Percentiles rank a stretch among this genome's conserved stretches.
phyloP scores from a whole-genome alignment of 768 basidiomycete genomes.

The Suillus decipiens region DNA sequence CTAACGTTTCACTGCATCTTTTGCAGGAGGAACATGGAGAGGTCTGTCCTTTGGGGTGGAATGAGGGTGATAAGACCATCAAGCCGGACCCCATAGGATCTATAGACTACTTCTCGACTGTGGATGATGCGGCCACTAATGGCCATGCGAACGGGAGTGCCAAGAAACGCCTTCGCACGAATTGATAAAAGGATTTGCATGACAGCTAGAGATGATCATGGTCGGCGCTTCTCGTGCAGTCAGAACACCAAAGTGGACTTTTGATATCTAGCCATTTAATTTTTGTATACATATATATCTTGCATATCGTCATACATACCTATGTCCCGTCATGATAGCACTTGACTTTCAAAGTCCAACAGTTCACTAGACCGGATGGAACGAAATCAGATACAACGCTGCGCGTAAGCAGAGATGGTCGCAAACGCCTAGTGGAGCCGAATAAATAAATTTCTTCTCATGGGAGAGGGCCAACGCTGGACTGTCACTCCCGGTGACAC shows the following conservation, averaged over 20 bases:
- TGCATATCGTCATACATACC: neutral
- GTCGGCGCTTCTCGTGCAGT: neutral
- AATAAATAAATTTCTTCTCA: neutral
- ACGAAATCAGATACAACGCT: neutral
- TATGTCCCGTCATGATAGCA: neutral
- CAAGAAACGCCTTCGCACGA: constrained; percentile 62
- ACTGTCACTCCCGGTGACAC: constrained; percentile 22
- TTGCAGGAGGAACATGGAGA: constrained; percentile 83
- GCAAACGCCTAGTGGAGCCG: too few relatives aligned
- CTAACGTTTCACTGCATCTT: constrained; percentile 8
- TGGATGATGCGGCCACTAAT: constrained; percentile 29
- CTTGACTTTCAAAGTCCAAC: neutral
- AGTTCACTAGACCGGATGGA: neutral
- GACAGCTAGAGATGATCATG: neutral
- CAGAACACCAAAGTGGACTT: too few relatives aligned
- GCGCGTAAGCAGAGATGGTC: neutral
- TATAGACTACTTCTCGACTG: constrained; percentile 67
- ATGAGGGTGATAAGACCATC: constrained; percentile 77
- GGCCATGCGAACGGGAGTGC: constrained; percentile 41
- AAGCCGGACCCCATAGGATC: constrained; percentile 74
- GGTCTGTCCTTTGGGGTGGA: constrained; percentile 93
- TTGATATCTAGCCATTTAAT: neutral
- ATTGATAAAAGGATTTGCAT: constrained; percentile 30
- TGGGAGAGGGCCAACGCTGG: neutral
- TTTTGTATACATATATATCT: neutral